Percentiles rank a stretch among this genome's conserved stretches.
Conservation (phyloP, 306 rosid species). For the Cicer chorassanicum region DNA sequence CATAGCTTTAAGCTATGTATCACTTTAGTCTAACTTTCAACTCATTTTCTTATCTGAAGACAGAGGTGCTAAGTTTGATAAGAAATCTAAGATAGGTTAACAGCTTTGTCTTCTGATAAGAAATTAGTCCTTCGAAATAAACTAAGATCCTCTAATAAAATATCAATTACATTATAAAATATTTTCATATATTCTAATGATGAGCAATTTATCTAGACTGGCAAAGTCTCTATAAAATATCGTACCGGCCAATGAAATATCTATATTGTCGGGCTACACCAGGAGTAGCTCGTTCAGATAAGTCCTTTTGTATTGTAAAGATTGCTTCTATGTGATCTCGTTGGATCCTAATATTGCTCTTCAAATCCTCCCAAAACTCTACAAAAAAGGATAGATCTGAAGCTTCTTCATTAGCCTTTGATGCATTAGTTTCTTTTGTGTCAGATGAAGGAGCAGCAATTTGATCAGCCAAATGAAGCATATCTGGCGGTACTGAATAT, state of each 20-base stretch:
- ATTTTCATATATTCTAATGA: not conserved
- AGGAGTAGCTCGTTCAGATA: slow-evolving; percentile 67
- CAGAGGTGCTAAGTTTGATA: slow-evolving; percentile 11
- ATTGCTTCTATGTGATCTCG: slow-evolving; percentile 51
- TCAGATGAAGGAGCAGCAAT: slow-evolving; percentile 50
- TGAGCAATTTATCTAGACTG: not conserved
- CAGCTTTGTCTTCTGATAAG: no score
- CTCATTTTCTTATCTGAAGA: not conserved
- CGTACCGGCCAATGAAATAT: slow-evolving; percentile 68
- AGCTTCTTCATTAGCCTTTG: slow-evolving; percentile 41
- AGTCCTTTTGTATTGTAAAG: slow-evolving; percentile 56
- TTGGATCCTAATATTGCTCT: slow-evolving; percentile 51
- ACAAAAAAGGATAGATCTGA: slow-evolving; percentile 53
- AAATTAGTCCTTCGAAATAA: no score
- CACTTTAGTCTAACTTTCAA: slow-evolving; percentile 4
- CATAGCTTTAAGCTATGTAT: not conserved
- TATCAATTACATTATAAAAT: not conserved
- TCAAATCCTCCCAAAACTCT: slow-evolving; percentile 61
- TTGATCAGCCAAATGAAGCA: slow-evolving; percentile 63
- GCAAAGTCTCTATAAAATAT: not conserved
- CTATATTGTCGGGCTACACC: slow-evolving; percentile 57
- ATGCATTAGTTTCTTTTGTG: slow-evolving; percentile 25
- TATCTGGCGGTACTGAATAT: slow-evolving; percentile 65
- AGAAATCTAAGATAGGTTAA: not conserved
- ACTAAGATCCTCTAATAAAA: not conserved